phyloP scores from a whole-genome alignment of 495 filamentous ascomycete species.

The Neurospora terricola region DNA sequence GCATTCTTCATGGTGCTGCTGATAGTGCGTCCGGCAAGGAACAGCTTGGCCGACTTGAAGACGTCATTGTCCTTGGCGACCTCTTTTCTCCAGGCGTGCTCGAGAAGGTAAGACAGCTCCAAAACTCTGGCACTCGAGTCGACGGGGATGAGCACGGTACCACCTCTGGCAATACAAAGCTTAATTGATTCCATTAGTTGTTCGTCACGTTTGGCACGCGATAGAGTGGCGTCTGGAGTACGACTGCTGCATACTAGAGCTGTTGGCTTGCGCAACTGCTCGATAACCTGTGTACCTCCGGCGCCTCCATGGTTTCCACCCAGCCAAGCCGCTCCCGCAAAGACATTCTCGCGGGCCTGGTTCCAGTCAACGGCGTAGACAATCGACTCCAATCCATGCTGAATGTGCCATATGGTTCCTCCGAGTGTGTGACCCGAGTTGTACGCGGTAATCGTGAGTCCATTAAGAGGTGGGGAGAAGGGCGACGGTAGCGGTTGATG shows the following conservation, averaged over 20 bases:
- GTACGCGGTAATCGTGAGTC: constrained; percentile 94
- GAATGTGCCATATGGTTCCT: constrained; percentile 98
- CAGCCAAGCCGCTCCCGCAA: constrained; percentile 88
- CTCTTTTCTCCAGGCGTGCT: constrained; percentile 75
- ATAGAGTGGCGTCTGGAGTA: constrained; percentile 59
- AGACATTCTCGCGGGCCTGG: constrained; percentile 83
- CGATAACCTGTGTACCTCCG: constrained; percentile 79
- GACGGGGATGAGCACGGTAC: constrained; percentile 89
- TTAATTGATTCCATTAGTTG: constrained; percentile 74
- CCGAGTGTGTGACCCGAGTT: constrained; percentile 93
- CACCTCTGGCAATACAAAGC: constrained; percentile 63
- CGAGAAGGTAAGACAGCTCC: constrained; percentile 86
- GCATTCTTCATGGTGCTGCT: constrained; percentile 78
- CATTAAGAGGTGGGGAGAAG: constrained; percentile 78
- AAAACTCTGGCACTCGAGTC: constrained; percentile 90
- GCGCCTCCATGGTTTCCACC: constrained; percentile 58
- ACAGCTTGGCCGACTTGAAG: constrained; percentile 61
- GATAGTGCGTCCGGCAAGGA: constrained; percentile 71
- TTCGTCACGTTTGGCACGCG: constrained; percentile 73
- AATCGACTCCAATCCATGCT: constrained; percentile 92
- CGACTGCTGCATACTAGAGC: constrained; percentile 83
- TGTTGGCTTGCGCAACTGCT: constrained; percentile 84
- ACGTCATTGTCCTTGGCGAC: constrained; percentile 47
- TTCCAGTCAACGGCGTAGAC: constrained; percentile 99
- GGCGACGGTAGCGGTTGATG: constrained; percentile 78